Base-by-base conservation (phyloP, 768 basidiomycete species). In the Leccinum imitatum region DNA sequence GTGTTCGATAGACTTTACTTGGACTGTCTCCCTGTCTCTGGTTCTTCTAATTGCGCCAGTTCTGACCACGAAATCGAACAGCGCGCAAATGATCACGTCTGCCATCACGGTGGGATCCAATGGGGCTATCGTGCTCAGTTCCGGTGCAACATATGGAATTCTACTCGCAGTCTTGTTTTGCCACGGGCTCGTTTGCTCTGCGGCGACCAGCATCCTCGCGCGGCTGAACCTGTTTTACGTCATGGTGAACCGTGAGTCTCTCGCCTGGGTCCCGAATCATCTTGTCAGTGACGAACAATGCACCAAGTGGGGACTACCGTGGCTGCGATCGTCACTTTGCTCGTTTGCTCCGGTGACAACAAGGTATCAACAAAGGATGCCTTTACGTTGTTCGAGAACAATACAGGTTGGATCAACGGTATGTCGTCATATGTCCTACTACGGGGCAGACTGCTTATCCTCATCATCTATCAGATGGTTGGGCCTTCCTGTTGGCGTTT, bases 11-110 rank as follows among this genome's bases (percentile, higher is more conserved):
- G 89, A 90, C 67, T 89, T 84, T 61, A 88, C 86, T 21, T 89
- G 80, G 81, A 79, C 44, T n/a, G 77, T 66, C 31, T 23, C 15
- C 3, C 6, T 6, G 10, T 54, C 51, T 10, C 39, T 14, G 10
- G 21, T 41, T 23, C 11, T 21, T 39, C 44, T 11, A n/a, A 31
- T 27, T 9, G 19, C 11, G 30, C 17, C 19, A 2, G 46, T 53
- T 23, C 35, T 61, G 21, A 62, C 37, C 8, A 33, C 19, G 19
- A 41, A 33, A 7, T 3, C 14, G 54, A 54, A 51, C 35, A 82
- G 87, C 61, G 88, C 88, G 7, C 87, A 90, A 71, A 90, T 90
- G 88, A 88, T 90, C 58, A 82, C 87, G 13, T 86, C 86, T 9
- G 87, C 87, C 2, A 82, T 90, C 44, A 79, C 83, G 10, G 87